Base-by-base conservation (phyloP, 352 stramenopile genomes). In the Phytophthora idaei region DNA sequence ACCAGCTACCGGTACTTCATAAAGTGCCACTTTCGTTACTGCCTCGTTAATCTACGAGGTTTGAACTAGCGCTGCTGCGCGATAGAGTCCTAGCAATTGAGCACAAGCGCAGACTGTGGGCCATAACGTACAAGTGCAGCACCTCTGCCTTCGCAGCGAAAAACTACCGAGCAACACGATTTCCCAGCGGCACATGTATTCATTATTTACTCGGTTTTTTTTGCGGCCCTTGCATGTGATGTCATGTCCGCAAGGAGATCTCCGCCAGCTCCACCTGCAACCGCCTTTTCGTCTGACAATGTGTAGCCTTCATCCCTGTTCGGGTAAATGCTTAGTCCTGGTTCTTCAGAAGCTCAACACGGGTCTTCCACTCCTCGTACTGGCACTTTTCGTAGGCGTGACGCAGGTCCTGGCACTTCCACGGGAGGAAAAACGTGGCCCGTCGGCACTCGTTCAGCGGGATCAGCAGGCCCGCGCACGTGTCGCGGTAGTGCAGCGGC, bases 311-410 rank as follows among this genome's bases (percentile, higher is more conserved):
- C 17, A 5, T 57, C 49, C 21, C 45, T 44, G 25, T 4, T n/a
- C 6, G 21, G 12, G 12, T 39, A 17, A 27, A 9, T 42, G 44
- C 32, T 74, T 87, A 90, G 61, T 90, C 59, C 52, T 74, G 73
- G 66, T 90, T 83, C 73, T 95, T 95, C 34, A 95, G 74, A 53
- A 93, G 83, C 61, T 88, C 77, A 44, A 91, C 83, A 41, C 87
- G 85, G 65, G 91, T 93, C 80, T 95, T 93, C 87, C 87, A 85
- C 70, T 98, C 92, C 66, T 96, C 90, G 78, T 99, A 99, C 86
- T 98, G 87, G 82, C 97, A 99, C 80, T 99, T 98, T 80, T 99
- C 97, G 79, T 99, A 99, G 31, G 93, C 97, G 81, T 99, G 97
- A 76, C 96, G 92, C 77, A 99, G 78, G 74, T 99, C 95, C 73